Evolutionary conservation across 495 filamentous ascomycete species (phyloP), one percentile per base, ranked within the genome.

Genomic region (Podospora tetraspora): DNA sequence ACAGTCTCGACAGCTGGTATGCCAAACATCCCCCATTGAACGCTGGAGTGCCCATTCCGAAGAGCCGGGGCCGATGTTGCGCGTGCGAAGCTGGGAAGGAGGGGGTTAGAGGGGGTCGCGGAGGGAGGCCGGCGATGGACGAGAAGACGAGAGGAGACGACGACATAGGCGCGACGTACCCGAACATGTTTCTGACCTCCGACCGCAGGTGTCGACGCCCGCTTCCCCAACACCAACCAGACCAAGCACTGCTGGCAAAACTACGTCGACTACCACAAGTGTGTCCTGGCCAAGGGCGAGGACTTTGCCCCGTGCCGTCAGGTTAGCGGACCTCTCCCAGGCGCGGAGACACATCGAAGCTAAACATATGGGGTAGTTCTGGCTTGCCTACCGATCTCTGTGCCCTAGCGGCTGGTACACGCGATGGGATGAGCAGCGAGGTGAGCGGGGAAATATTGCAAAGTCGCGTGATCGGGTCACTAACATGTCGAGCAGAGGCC

Each of bases 241-340:
- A 88, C 87, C 72, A 89, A 89, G 85, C 87, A 88, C 80, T 97
- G 92, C 91, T 97, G 94, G 94, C 94, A 97, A 77, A 95, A 99
- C 86, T 99, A 99, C 83, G 96, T 99, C 85, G 96, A 99, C 83
- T 98, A 99, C 87, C 89, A 99, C 89, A 99, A 98, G 87, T 99
- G 96, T 84, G 90, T 96, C 80, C 83, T 91, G 78, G 94, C 94
- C 80, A 98, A 98, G 88, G 96, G 96, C 80, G 96, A 99, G 84
- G 96, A 98, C 79, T 99, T 98, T 81, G 88, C 91, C 70, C 96
- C 96, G 62, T 99, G 96, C 90, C 90, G 89, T 78, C 96, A 99
- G 87, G 94, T 96, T 57, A 74, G 75, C 61, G 12, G 19, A 19
- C 43, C 43, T 56, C 5, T 89, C 63, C 74, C 60, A 30, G 29